These are phyloP conservation scores for Colletotrichum siamense DNA, from an alignment of 2,329 filamentous ascomycete genomes.

Conservation along the genomic window DNA sequence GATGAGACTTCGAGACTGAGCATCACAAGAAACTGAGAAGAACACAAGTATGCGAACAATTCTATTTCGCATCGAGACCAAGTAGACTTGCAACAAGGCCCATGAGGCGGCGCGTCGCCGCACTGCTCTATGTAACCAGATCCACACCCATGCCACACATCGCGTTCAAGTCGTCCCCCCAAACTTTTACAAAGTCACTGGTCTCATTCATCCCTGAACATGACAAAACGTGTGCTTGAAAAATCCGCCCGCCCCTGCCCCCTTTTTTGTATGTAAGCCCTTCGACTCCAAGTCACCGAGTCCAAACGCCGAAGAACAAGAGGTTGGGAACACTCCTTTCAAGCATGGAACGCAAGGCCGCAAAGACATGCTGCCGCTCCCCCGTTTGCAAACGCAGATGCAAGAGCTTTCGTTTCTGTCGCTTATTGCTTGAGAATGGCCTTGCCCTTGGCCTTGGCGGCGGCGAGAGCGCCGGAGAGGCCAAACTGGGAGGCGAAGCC, in stretches of 20 bases:
- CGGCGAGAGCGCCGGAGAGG: slow-evolving; percentile 64
- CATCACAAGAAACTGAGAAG: not conserved
- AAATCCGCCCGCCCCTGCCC: not conserved
- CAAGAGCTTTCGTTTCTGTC: not conserved
- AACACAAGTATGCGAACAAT: not conserved
- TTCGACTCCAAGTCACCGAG: not conserved
- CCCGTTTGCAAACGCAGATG: not conserved
- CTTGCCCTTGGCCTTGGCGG: slow-evolving; percentile 35
- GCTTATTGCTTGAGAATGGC: not conserved
- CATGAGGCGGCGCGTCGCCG: not conserved
- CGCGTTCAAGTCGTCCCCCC: not conserved
- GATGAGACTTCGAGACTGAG: not conserved
- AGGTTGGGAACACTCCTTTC: not conserved
- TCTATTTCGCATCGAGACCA: not conserved
- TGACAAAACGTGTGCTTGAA: not conserved
- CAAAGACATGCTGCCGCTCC: not conserved
- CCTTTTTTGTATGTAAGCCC: not conserved
- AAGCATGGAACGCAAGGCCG: not conserved
- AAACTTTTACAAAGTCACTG: not conserved
- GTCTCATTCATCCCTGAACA: not conserved
- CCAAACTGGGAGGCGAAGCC: slow-evolving; percentile 74
- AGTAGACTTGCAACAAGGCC: not conserved
- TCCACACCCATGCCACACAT: not conserved
- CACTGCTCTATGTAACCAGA: not conserved
- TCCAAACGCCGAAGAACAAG: not conserved